Evolutionary conservation across 768 basidiomycete species (phyloP), one percentile per base, ranked within the genome.

Genomic region (Boletus rubescentipes): DNA sequence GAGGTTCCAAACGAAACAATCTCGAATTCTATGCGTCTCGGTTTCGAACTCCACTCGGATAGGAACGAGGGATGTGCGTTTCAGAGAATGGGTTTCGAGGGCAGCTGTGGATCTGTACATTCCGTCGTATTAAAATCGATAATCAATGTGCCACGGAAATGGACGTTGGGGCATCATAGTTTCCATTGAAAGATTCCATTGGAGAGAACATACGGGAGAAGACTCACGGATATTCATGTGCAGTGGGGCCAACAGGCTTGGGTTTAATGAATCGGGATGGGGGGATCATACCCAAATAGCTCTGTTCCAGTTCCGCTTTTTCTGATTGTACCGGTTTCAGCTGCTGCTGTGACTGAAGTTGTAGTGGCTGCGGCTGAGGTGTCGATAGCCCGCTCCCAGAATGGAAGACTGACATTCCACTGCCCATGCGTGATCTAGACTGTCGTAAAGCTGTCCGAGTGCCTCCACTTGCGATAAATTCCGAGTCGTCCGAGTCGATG

Each of bases 11-110:
- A 92, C 82, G 69, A 99, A 98, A 64, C 88, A 89, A 66, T 99
- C 97, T 38, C 95, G 87, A 68, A 99, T 84, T 63, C 95, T 79
- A 65, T 91, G 91, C 0, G 89, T 89, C 11, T 93, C 91, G 11
- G 89, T 93, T 67, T 98, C 95, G 63, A 99, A 85, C 62, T 98
- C 95, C 48, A 99, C 90, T 42, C 92, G 91, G 53, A 99, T 92
- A 4, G 97, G 97, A 12, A 98, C 84, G 32, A 96, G 83, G 5
- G 79, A 67, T 3, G 79, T 76, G 1, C 69, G 70, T 55, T 72
- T 72, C 42, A 76, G 66, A 3, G 91, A 89, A 62, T 90, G 84
- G 16, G 67, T 67, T 46, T 87, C 81, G 31, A 96, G 69, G 12
- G 77, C 72, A 31, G 92, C 87, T 41, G 79, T 78, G 1, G 86